Evolutionary conservation across 1,139 yeast genomes (phyloP).

Genomic region (Blastobotrys indianensis): DNA sequence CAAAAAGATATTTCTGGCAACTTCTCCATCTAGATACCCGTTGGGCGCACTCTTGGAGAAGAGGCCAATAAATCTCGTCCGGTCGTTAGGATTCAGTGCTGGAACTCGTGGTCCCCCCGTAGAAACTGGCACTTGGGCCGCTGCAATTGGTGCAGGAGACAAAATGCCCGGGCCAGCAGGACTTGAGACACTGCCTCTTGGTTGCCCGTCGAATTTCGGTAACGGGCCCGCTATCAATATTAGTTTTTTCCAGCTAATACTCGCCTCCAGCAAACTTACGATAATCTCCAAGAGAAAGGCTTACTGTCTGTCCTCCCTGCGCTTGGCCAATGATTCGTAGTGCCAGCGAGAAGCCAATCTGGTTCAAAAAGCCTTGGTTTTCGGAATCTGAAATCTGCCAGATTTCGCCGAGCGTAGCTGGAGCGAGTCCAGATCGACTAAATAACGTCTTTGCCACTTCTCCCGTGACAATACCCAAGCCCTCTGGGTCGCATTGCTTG

Average conservation of each 20-base stretch:
- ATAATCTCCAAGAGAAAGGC: constrained; percentile 45
- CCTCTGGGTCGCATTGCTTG: constrained; percentile 71
- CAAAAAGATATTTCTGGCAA: constrained; percentile 77
- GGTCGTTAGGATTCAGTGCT: constrained; percentile 57
- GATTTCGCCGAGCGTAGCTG: constrained; percentile 74
- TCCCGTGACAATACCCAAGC: constrained; percentile 80
- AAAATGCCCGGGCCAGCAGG: constrained; percentile 24
- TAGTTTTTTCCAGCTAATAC: constrained; percentile 1
- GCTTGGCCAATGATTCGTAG: constrained; percentile 86
- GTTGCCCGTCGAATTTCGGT: constrained; percentile 37
- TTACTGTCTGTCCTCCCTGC: constrained; percentile 63
- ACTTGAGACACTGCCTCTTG: constrained; percentile 14
- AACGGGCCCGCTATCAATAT: constrained; percentile 40
- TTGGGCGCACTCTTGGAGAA: constrained; percentile 62
- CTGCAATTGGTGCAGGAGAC: constrained; percentile 17
- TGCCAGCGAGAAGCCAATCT: constrained; percentile 76
- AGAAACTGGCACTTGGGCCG: constrained; percentile 15
- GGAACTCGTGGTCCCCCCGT: constrained; percentile 42
- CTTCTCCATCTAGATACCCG: constrained; percentile 61
- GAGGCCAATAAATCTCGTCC: constrained; percentile 63
- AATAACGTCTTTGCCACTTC: constrained; percentile 81
- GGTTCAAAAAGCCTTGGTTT: constrained; percentile 79
- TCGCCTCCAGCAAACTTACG: constrained; percentile 11
- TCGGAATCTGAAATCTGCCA: constrained; percentile 90
- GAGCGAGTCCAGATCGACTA: constrained; percentile 80